Evolutionary conservation across 2,329 filamentous ascomycete genomes (phyloP), one percentile per base, ranked within the genome.

Genomic region (Nannizziopsis barbatae): DNA sequence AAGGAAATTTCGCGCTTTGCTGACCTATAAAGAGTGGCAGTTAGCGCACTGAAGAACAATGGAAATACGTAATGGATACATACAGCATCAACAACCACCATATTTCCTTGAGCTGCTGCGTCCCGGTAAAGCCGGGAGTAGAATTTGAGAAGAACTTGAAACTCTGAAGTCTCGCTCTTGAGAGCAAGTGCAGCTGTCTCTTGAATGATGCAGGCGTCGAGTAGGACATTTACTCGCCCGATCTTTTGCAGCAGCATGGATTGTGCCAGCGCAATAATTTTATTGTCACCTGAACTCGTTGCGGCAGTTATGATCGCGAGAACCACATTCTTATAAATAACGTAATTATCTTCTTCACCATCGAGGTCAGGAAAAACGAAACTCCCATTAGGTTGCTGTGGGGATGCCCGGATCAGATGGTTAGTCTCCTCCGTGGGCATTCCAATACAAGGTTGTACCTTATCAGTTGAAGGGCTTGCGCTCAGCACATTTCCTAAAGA

Each of bases 241-340:
- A 96, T 78, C 65, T 98, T 96, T 61, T 98, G 92, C n/a, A 95
- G 70, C 18, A 99, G 78, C 81, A 98, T 95, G 0, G 88, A 93
- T 58, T 95, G 84, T 2, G 89, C 90, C 45, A 98, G 72, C 4
- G 89, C 89, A 5, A 84, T 92, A 47, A 98, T 94, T 67, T 95
- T 95, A 51, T 87, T 81, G 59, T 98, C 89, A 42, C 83, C 77
- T 61, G 83, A 88, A 50, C 79, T 81, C 17, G 76, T 79, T 0
- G 92, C 87, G 62, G 98, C 86, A n/a, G 81, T 82, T 50, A 93
- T 90, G 52, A 98, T 90, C 0, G 90, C 87, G 61, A 93, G 83
- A n/a, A 96, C 81, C n/a, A 96, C 84, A 53, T 90, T 93, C 32
- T 81, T 79, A 61, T 93, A 88, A 0, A 88, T 81, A 27, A 80